phyloP scores from a whole-genome alignment of 768 basidiomycete species.

The Boletus patriciae region DNA sequence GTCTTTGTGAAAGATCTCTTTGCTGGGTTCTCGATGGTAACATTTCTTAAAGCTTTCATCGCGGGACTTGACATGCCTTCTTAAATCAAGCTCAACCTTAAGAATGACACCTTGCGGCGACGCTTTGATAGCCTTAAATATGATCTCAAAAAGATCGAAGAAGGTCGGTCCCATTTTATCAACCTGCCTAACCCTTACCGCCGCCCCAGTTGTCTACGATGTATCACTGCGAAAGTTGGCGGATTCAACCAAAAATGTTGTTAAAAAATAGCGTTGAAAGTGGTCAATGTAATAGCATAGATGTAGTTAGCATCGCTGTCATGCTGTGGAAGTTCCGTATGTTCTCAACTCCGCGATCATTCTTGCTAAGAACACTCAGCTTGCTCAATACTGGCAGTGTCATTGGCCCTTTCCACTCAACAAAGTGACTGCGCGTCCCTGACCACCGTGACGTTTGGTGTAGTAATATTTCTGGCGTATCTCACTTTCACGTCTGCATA shows the following conservation, averaged over 20 bases:
- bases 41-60: background rate
- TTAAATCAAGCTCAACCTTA: conserved; percentile 65
- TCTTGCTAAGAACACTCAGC: conserved; percentile 11
- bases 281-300: background rate
- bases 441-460: conserved; percentile 8
- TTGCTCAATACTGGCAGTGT: background rate
- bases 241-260: conserved; percentile 20
- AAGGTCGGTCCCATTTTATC: conserved; percentile 50
- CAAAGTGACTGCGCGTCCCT: conserved; percentile 1
- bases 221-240: conserved; percentile 72
- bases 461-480: conserved; percentile 2
- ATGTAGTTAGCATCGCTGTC: background rate
- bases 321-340: background rate
- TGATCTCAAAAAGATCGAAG: conserved; percentile 86
- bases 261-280: background rate
- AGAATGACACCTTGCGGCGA: conserved; percentile 73
- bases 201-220: conserved; percentile 72
- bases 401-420: conserved; percentile 1
- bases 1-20: conserved; percentile 79
- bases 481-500: background rate
- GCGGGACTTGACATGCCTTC: conserved; percentile 2
- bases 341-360: conserved; percentile 25
- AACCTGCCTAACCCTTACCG: background rate
- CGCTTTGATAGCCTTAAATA: conserved; percentile 83
- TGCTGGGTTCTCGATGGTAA: conserved; percentile 81